Evolutionary conservation across 768 basidiomycete genomes (phyloP), one percentile per base, ranked within the genome.

Genomic region (Solioccasus polychromus): DNA sequence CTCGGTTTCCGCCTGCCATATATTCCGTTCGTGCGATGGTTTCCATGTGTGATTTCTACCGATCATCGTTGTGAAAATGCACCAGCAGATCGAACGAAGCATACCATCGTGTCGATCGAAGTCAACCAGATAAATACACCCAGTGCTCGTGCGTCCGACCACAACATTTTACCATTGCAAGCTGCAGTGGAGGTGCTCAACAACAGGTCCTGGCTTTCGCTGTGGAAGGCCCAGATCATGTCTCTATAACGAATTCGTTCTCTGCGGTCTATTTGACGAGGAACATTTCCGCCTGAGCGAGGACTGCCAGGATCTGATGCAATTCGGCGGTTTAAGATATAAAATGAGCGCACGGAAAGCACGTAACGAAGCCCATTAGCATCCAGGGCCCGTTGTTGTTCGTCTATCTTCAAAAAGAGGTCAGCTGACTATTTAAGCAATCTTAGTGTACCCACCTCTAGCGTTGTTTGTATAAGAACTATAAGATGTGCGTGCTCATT

Each of bases 181-280:
- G 87, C 83, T 4, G 75, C 68, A 14, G 75, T 75, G 2, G 88
- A 87, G 4, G 85, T 82, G 22, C 75, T 71, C 42, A 96, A 64
- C 5, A 99, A 66, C 35, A 97, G 64, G 15, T 88, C 91, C 58
- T 99, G 93, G 58, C 84, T 90, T 66, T 96, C 92, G 59, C 93
- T 96, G 56, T 96, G 88, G 62, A 87, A 94, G 0, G 94, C 95
- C 94, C 95, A 99, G 22, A 97, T 76, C 71, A 97, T 91, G 64
- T 99, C 95, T 26, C 96, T 82, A 65, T 88, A 93, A 18, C 90
- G 81, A 37, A 95, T 74, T n/a, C 91, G 78, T 58, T 85, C 82
- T 55, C 90, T 71, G 55, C 79, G 74, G 23, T 76, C 81, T 31
- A 78, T 75, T 51, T 68, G 69, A 28, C 70, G 68, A n/a, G 71